Evolutionary conservation across 2,329 filamentous ascomycete species (phyloP).

Genomic region (Colletotrichum acutatum): DNA sequence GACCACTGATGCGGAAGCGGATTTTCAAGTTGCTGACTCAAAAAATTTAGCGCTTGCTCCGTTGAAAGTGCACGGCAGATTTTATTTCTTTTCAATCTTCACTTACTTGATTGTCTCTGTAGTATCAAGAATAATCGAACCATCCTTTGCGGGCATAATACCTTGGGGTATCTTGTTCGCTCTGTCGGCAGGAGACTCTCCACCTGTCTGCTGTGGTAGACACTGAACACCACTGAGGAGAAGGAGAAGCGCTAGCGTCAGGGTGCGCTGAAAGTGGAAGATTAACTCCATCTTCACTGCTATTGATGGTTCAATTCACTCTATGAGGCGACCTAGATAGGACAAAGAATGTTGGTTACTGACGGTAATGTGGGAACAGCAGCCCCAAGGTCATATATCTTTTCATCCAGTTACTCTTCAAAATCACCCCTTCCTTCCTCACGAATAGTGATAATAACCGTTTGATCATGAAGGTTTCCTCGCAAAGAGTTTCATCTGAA

Average conservation of each 20-base stretch:
- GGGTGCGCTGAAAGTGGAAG: neutral
- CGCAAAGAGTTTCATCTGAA: constrained; percentile 14
- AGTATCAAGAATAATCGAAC: constrained; percentile 65
- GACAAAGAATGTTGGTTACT: rapidly evolving
- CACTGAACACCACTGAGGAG: neutral
- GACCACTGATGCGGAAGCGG: constrained; percentile 66
- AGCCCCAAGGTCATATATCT: too few relatives aligned
- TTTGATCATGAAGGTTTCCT: neutral
- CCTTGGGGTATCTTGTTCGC: constrained; percentile 46
- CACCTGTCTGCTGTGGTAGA: neutral
- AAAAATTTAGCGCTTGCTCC: neutral
- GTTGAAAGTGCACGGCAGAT: too few relatives aligned
- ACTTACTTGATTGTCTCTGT: constrained; percentile 64
- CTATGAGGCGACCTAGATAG: neutral
- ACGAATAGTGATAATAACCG: neutral
- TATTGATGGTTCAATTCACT: neutral
- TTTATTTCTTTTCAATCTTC: too few relatives aligned
- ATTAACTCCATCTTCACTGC: neutral
- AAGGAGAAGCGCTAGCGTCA: neutral
- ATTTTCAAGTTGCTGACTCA: constrained; percentile 58
- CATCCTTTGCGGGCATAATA: constrained; percentile 59
- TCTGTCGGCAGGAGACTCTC: constrained; percentile 42
- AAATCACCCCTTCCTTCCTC: neutral
- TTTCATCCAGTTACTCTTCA: too few relatives aligned
- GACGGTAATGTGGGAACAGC: too few relatives aligned